These are phyloP conservation scores for Atkinsonella texensis DNA, from an alignment of 2,329 filamentous ascomycete genomes.

Conservation along the genomic window DNA sequence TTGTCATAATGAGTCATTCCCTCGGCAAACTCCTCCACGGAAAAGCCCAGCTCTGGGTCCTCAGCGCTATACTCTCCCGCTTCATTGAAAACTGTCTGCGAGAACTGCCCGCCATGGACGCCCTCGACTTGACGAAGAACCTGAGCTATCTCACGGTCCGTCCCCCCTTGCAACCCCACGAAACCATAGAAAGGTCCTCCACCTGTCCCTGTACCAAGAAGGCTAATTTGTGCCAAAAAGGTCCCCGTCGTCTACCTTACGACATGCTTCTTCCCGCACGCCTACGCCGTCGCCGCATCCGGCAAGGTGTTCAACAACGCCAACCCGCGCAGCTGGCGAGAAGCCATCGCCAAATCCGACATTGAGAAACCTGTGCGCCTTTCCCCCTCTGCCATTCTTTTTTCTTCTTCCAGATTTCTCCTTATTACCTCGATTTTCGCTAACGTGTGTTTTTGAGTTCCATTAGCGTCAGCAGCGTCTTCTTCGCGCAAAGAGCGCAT, in stretches of 20 bases:
- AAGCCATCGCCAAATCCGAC: slow-evolving; percentile 20
- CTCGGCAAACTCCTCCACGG: too few species aligned
- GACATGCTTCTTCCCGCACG: slow-evolving; percentile 23
- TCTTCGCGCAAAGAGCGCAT: slow-evolving; percentile 39
- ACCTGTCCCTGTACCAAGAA: too few species aligned
- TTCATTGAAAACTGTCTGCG: too few species aligned
- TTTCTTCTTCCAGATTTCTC: too few species aligned
- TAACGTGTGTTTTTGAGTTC: too few species aligned
- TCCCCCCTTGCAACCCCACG: not conserved
- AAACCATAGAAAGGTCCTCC: too few species aligned
- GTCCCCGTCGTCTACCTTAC: slow-evolving; percentile 27
- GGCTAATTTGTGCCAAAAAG: slow-evolving; percentile 11
- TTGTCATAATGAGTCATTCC: too few species aligned
- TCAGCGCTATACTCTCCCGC: too few species aligned
- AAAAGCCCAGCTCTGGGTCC: too few species aligned
- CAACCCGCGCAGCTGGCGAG: slow-evolving; percentile 24
- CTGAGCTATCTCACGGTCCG: slow-evolving; percentile 9
- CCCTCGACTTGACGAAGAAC: slow-evolving; percentile 16
- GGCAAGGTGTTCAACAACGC: slow-evolving; percentile 25
- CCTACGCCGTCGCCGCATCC: slow-evolving; percentile 18
- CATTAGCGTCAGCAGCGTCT: slow-evolving; percentile 44
- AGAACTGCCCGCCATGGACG: slow-evolving; percentile 14
- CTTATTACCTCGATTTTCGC: too few species aligned
- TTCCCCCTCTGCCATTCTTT: too few species aligned
- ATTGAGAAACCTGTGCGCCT: slow-evolving; percentile 18